Evolutionary conservation across 1,284 basidiomycete genomes (phyloP).

Genomic region (Leucoagaricus sp.): DNA sequence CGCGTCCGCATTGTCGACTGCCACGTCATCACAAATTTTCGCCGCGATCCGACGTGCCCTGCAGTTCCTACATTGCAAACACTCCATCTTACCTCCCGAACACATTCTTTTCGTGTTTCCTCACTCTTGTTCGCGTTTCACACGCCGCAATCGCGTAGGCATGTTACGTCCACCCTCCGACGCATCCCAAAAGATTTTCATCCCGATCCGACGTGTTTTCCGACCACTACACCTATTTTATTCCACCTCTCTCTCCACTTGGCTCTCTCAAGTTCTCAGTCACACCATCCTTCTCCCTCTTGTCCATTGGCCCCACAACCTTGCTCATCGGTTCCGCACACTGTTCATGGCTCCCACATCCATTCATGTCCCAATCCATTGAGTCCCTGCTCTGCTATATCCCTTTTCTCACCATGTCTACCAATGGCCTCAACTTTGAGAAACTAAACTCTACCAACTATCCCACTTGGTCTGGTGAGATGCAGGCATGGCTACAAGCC

Average conservation of each 20-base stretch:
- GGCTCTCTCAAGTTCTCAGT: neutral
- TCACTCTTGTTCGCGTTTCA: too few relatives aligned
- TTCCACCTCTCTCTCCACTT: neutral
- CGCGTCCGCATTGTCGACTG: too few relatives aligned
- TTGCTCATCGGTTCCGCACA: neutral
- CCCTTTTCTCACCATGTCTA: neutral
- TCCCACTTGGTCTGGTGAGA: constrained; percentile 17
- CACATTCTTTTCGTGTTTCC: too few relatives aligned
- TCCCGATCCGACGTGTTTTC: neutral
- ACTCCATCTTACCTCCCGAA: too few relatives aligned
- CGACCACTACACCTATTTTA: neutral
- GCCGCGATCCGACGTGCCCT: too few relatives aligned
- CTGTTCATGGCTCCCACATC: neutral
- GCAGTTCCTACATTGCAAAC: too few relatives aligned
- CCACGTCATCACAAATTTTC: too few relatives aligned
- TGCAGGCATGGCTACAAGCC: constrained; percentile 19
- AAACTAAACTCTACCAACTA: constrained; percentile 22
- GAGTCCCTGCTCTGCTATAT: neutral
- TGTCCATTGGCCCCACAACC: neutral
- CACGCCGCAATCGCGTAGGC: too few relatives aligned
- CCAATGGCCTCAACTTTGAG: constrained; percentile 7
- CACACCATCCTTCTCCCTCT: neutral
- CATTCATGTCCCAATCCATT: neutral
- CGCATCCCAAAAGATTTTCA: too few relatives aligned
- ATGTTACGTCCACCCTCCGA: too few relatives aligned